Percentiles rank a stretch among this genome's conserved stretches.
Conservation (phyloP, 2,329 filamentous ascomycete genomes). For the Aciculosporium take region DNA sequence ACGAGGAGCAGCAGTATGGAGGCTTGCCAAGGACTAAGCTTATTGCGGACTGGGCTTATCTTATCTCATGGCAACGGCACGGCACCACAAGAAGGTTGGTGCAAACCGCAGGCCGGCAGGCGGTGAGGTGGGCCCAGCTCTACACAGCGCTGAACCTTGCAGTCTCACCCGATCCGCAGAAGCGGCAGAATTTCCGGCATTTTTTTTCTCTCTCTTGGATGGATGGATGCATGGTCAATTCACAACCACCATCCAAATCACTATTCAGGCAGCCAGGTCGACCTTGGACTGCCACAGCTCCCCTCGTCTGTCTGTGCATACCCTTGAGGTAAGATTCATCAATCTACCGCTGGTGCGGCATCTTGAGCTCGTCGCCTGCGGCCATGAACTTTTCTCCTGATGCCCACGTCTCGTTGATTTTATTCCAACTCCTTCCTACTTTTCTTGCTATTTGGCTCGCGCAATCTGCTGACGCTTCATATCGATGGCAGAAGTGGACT, state of each 20-base stretch:
- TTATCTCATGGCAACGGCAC: not conserved
- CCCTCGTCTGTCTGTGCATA: not conserved
- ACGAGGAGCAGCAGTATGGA: too few species aligned
- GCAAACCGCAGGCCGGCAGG: too few species aligned
- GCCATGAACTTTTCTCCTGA: not conserved
- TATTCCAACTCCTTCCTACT: not conserved
- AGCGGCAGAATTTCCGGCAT: slow-evolving; percentile 6
- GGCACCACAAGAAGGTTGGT: too few species aligned
- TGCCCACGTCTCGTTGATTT: not conserved
- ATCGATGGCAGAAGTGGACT: not conserved
- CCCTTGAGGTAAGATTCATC: not conserved
- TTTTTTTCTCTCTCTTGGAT: slow-evolving; percentile 3
- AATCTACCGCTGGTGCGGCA: not conserved
- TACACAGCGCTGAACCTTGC: slow-evolving; percentile 1
- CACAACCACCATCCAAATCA: not conserved
- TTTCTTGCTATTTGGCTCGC: not conserved
- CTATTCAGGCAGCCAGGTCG: not conserved
- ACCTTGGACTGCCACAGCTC: not conserved
- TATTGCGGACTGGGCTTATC: not conserved
- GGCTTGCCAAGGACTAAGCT: not conserved
- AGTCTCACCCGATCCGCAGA: not conserved
- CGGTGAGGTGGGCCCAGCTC: slow-evolving; percentile 7
- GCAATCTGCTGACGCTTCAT: not conserved
- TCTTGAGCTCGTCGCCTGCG: not conserved
- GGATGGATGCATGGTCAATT: not conserved